Base-by-base conservation (phyloP, 257 asterid genomes). In the Paulownia fortunei region DNA sequence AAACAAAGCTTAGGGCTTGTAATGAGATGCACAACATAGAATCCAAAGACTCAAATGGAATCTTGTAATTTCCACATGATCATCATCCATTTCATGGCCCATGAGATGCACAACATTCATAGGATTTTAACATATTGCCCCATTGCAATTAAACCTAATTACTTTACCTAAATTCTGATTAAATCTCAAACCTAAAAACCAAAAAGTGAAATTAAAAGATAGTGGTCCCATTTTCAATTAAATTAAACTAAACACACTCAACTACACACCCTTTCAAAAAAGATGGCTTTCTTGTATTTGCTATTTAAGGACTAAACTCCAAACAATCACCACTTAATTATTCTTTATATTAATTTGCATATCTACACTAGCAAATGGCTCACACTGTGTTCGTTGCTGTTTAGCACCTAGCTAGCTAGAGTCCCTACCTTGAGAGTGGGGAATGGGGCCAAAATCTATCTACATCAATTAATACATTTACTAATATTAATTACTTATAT, bases 401-500 rank as follows among this genome's bases (percentile, higher is more conserved):
- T 11, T 58, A 60, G 8, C 13, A 16, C 8, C 36, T n/a, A 47
- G n/a, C 9, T 13, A 60, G 18, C 8, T 32, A 26, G 37, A 61
- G 37, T 13, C 21, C 23, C 37, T 61, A 61, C 41, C 15, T 32
- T 15, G 12, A 21, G 2, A 23, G 16, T 21, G 15, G 30, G 58
- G 7, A 8, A 23, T 58, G 55, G 41, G 70, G 13, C 70, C 70
- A 37, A 64, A 64, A 6, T 67, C 56, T 44, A 21, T 67, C 73
- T 21, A 12, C 58, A 23, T 44, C 56, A 55, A n/a, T n/a, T n/a
- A 56, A 34, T 64, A 42, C 30, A 64, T 34, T 64, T 32, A 64
- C 49, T 64, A 64, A 34, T 64, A 34, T 42, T 32, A 64, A 30
- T 34, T 34, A 16, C 70, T 64, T 64, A 64, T 36, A 64, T 64